Evolutionary conservation across 2,329 filamentous ascomycete species (phyloP).

Genomic region (Eurotiales sp.): DNA sequence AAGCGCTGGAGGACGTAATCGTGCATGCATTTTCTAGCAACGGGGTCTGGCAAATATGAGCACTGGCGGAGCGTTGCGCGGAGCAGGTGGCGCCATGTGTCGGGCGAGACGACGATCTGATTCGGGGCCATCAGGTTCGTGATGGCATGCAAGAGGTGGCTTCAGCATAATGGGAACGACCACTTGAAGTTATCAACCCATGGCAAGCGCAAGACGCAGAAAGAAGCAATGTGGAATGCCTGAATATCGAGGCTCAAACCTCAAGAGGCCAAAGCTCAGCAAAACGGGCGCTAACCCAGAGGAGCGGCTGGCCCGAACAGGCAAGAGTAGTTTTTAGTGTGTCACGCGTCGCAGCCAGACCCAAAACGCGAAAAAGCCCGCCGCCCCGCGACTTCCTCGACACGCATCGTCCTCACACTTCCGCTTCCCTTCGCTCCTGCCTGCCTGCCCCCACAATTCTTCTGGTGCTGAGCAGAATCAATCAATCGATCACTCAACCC

Average conservation of each 20-base stretch:
- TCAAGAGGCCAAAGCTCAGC: not conserved
- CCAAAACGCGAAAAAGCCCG: too few relatives aligned
- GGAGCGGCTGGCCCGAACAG: slow-evolving; percentile 26
- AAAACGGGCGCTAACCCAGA: too few relatives aligned
- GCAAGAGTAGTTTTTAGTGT: slow-evolving; percentile 17
- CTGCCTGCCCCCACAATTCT: not conserved
- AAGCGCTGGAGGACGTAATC: slow-evolving; percentile 49
- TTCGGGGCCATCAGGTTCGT: too few relatives aligned
- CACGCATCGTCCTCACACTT: slow-evolving; percentile 11
- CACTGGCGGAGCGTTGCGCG: slow-evolving; percentile 57
- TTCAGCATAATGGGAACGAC: too few relatives aligned
- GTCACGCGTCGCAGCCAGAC: slow-evolving; percentile 12
- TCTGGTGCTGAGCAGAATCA: not conserved
- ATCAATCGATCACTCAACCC: too few relatives aligned
- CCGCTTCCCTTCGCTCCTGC: too few relatives aligned
- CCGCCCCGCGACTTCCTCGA: slow-evolving; percentile 22
- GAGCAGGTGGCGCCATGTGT: slow-evolving; percentile 46
- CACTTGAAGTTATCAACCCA: too few relatives aligned
- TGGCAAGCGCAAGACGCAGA: too few relatives aligned
- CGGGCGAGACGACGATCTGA: too few relatives aligned
- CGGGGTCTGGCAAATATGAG: slow-evolving; percentile 58
- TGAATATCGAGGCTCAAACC: too few relatives aligned
- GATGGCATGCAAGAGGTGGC: too few relatives aligned
- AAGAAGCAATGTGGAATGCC: not conserved
- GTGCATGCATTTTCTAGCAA: slow-evolving; percentile 49